These are phyloP conservation scores for Solanum etuberosum DNA, from an alignment of 257 asterid species.

Conservation along the genomic window DNA sequence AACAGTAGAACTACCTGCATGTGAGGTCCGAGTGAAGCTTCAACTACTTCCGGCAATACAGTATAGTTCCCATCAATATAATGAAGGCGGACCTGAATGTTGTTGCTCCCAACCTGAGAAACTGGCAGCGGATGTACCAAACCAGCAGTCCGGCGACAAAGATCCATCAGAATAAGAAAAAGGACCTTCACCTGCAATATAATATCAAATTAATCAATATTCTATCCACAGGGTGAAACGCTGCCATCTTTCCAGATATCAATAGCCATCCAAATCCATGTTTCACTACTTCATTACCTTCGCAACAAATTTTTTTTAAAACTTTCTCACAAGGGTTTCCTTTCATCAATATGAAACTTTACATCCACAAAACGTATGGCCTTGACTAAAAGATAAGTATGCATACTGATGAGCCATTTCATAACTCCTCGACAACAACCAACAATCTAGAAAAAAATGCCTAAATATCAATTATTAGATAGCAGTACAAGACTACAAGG, in stretches of 20 bases:
- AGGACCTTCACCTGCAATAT: slow-evolving; percentile 87
- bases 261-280: background rate
- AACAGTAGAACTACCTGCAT: slow-evolving; percentile 63
- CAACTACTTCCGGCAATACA: slow-evolving; percentile 93
- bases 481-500: background rate
- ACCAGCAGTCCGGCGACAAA: slow-evolving; percentile 87
- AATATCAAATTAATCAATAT: background rate
- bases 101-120: slow-evolving; percentile 95
- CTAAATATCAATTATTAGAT: background rate
- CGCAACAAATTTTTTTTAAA: background rate
- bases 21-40: slow-evolving; percentile 99
- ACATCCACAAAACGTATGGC: background rate
- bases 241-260: background rate
- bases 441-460: background rate
- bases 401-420: background rate
- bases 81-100: slow-evolving; percentile 91
- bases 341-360: background rate
- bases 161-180: slow-evolving; percentile 93
- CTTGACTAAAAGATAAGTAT: background rate
- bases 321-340: background rate
- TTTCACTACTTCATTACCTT: background rate
- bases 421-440: background rate
- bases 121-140: slow-evolving; percentile 78
- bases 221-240: background rate
- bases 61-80: slow-evolving; percentile 95